Evolutionary conservation across 768 basidiomycete species (phyloP).

Genomic region (Tremella mesenterica): DNA sequence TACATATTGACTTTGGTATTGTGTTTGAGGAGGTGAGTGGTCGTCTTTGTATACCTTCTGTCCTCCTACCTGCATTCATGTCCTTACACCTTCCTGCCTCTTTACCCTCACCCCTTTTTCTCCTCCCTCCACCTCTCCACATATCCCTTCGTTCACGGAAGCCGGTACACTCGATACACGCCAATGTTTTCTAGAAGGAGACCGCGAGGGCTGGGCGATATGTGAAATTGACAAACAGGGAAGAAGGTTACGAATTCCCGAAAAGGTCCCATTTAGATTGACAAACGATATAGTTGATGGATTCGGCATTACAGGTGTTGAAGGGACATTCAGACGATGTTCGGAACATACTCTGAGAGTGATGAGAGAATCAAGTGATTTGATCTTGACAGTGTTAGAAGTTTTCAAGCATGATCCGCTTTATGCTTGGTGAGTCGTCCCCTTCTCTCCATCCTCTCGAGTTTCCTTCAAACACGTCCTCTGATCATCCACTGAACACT

Average conservation of each 20-base stretch:
- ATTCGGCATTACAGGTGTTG: slow-evolving; percentile 77
- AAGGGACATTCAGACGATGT: slow-evolving; percentile 90
- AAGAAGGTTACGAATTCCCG: slow-evolving; percentile 65
- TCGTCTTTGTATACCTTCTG: no score
- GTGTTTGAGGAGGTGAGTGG: slow-evolving; percentile 79
- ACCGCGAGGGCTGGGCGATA: not conserved
- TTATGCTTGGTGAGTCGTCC: slow-evolving; percentile 62
- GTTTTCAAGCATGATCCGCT: slow-evolving; percentile 96
- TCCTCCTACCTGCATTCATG: no score
- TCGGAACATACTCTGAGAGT: slow-evolving; percentile 91
- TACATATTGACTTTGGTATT: slow-evolving; percentile 94
- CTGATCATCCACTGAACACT: no score
- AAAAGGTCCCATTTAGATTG: slow-evolving; percentile 88
- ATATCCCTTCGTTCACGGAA: no score
- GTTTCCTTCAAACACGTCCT: not conserved
- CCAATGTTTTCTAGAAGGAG: no score
- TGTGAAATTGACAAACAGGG: slow-evolving; percentile 60
- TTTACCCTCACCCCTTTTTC: no score
- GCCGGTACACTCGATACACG: no score
- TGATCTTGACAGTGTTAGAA: slow-evolving; percentile 89
- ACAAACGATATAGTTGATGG: slow-evolving; percentile 92
- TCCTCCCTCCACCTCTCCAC: no score
- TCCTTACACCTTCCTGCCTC: no score
- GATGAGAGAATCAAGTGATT: slow-evolving; percentile 68
- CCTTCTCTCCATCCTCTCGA: no score